Evolutionary conservation across 2,329 filamentous ascomycete species (phyloP).

Genomic region (Claviceps citrina): DNA sequence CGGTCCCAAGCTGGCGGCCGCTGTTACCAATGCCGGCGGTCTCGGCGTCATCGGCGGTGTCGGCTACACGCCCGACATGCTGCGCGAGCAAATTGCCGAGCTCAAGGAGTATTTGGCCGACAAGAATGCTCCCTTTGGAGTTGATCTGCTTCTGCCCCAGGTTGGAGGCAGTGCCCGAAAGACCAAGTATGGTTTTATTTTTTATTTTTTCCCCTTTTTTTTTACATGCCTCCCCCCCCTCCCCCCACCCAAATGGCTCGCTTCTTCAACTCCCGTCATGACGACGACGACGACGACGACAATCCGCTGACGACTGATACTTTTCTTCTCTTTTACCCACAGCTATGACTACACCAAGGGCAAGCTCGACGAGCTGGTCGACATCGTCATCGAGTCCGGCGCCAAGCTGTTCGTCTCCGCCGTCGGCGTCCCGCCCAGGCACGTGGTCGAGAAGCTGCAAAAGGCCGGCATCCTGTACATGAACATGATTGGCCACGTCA

Average conservation of each 20-base stretch:
- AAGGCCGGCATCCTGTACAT: constrained; percentile 80
- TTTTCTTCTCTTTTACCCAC: too few relatives aligned
- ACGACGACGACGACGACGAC: background rate
- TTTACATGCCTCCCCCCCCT: too few relatives aligned
- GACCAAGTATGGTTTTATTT: constrained; percentile 53
- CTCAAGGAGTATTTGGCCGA: constrained; percentile 76
- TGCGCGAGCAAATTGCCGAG: constrained; percentile 85
- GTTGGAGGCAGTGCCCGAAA: constrained; percentile 88
- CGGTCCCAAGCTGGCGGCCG: constrained; percentile 87
- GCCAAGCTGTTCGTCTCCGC: constrained; percentile 92
- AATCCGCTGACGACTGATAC: too few relatives aligned
- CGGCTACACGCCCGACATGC: constrained; percentile 93
- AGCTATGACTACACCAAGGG: constrained; percentile 99
- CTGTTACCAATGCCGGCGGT: constrained; percentile 92
- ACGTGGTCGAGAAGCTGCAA: constrained; percentile 82
- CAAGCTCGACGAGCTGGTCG: constrained; percentile 79
- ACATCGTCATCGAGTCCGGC: constrained; percentile 83
- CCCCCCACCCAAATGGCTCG: too few relatives aligned
- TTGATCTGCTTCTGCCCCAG: constrained; percentile 85
- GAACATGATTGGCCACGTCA: constrained; percentile 99
- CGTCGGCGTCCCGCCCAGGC: constrained; percentile 81
- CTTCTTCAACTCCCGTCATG: background rate
- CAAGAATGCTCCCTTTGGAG: constrained; percentile 90
- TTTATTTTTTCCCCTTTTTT: background rate
- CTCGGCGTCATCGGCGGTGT: constrained; percentile 92